A percentile compares a stretch with the other conserved stretches of the same genome.
Evolutionary conservation across 768 basidiomycete species (phyloP).

Genomic region (Serendipita sp.): DNA sequence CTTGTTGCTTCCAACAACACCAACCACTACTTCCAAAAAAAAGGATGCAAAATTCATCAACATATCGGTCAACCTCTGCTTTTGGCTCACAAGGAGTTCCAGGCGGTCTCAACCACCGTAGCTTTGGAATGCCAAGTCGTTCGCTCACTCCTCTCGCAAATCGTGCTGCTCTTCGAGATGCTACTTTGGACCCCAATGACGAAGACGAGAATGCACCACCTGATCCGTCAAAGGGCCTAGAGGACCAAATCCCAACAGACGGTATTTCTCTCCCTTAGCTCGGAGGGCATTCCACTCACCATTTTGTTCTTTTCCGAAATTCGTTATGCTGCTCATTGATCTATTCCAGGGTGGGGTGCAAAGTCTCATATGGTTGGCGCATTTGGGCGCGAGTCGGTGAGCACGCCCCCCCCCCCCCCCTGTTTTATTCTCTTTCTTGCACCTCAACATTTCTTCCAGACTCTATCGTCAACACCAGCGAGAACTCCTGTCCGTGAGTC

Average conservation of each 20-base stretch:
- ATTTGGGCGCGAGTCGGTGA: too few relatives aligned
- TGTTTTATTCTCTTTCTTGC: too few relatives aligned
- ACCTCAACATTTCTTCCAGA: too few relatives aligned
- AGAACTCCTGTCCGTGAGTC: background rate
- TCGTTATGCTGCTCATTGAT: too few relatives aligned
- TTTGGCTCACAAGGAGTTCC: background rate
- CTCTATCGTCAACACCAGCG: background rate
- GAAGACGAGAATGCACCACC: conserved; percentile 2
- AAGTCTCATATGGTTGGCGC: too few relatives aligned
- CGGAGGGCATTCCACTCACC: too few relatives aligned
- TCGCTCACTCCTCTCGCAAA: background rate
- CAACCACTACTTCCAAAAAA: background rate
- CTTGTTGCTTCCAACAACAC: too few relatives aligned
- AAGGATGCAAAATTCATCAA: background rate
- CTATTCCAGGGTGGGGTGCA: too few relatives aligned
- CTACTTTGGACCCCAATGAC: background rate
- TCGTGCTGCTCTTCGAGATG: background rate
- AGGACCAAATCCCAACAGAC: background rate
- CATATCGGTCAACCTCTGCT: background rate
- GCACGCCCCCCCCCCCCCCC: too few relatives aligned
- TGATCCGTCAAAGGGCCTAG: background rate
- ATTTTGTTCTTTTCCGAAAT: too few relatives aligned
- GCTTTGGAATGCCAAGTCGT: background rate
- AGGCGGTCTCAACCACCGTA: background rate
- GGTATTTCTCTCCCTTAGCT: too few relatives aligned